Base-by-base conservation (phyloP, 129 eudicot species). In the Flaveria brownii region DNA sequence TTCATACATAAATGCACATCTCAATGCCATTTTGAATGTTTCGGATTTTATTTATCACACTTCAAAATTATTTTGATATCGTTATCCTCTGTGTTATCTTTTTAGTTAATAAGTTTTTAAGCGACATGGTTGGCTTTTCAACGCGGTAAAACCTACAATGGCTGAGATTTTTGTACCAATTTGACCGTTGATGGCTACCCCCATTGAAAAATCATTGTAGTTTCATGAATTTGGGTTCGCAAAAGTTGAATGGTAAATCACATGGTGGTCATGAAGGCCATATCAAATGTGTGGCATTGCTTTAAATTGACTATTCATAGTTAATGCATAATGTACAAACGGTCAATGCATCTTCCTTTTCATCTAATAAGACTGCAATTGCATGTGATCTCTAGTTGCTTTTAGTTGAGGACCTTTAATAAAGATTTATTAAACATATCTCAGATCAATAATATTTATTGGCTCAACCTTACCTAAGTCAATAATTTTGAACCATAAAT, bases 191-290 rank as follows among this genome's bases (percentile, higher is more conserved):
- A 51, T 41, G 14, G 2, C 42, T 20, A 25, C 54, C 68, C 68
- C 43, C 47, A 17, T 56, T 71, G 2, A 36, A 72, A 72, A 72
- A 22, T 66, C 63, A 43, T 70, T 42, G 39, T 69, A n/a, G 61
- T 30, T 77, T 17, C 47, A 62, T 78, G 72, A n/a, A n/a, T 50
- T 26, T 77, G 46, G 57, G 64, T 51, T 80, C 22, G 78, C 70
- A 73, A 80, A 73, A 80, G 80, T 73, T 80, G 71, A 56, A 66
- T 54, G 62, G 70, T 73, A 66, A 28, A 73, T 80, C 84, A 80
- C 84, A 74, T 66, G 84, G 64, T 28, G 84, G 45, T 56, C 84
- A 80, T 66, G 75, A 74, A 66, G 79, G 22, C 83, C 79, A 72
- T 72, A 72, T 6, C 55, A 79, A 63, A 14, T 79, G 64, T 79